phyloP scores from a whole-genome alignment of 192 early-diverging fungal species.

The Lobosporangium transversale region DNA sequence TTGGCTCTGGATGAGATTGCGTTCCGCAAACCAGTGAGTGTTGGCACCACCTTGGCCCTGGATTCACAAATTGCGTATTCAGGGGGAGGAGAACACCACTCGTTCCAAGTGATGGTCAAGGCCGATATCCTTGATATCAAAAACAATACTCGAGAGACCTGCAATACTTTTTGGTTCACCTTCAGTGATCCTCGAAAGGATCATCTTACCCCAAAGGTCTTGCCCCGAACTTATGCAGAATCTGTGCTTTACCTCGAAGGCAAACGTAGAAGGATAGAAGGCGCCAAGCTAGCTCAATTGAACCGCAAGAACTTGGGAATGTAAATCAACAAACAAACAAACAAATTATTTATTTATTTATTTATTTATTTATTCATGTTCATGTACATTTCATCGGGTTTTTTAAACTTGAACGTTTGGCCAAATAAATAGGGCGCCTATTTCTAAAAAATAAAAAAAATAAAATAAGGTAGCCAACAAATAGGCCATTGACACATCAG shows the following conservation, averaged over 20 bases:
- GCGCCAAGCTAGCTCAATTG: constrained; percentile 12
- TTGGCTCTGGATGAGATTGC: constrained; percentile 78
- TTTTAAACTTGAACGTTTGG: no score
- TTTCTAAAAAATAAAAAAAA: no score
- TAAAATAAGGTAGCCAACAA: no score
- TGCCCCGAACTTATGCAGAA: constrained; percentile 87
- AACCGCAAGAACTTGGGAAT: constrained; percentile 33
- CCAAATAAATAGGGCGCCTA: no score
- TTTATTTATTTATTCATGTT: no score
- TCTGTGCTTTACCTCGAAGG: constrained; percentile 84
- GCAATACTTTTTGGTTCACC: constrained; percentile 91
- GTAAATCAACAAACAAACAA: constrained; percentile 1
- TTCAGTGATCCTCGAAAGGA: constrained; percentile 57
- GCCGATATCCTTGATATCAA: constrained; percentile 83
- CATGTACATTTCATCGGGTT: no score
- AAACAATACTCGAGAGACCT: constrained; percentile 68
- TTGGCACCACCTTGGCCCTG: constrained; percentile 81
- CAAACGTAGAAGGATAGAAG: constrained; percentile 61
- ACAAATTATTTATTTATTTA: neutral
- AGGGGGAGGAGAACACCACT: constrained; percentile 59
- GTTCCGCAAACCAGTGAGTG: constrained; percentile 87
- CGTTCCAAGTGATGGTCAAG: constrained; percentile 74
- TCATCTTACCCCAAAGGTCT: constrained; percentile 60
- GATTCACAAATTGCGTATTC: constrained; percentile 84
- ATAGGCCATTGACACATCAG: no score